Evolutionary conservation across 495 filamentous ascomycete species (phyloP), one percentile per base, ranked within the genome.

Genomic region (Haplographium delicatum): DNA sequence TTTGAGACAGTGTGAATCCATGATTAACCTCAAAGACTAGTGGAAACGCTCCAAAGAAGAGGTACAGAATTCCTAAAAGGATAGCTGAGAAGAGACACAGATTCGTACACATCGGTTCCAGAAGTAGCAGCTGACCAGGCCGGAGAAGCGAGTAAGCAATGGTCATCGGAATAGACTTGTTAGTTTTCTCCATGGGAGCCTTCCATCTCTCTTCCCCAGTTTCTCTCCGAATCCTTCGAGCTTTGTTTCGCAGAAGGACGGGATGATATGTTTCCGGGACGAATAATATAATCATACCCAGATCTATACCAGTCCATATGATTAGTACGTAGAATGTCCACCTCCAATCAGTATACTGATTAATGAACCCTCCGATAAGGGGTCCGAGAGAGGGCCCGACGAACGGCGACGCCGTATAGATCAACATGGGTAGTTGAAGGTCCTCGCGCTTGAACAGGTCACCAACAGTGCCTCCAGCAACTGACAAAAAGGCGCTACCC

Each of bases 11-110:
- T 16, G 78, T 79, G 64, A 98, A 86, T 26, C 79, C 82, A 65
- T 96, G 85, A 42, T 86, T 82, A 26, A 80, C 73, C 15, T 71
- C 58, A 63, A 96, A 98, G 18, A 96, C 83, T 30, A 96, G 66
- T 7, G 87, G 79, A 62, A 96, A 96, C 0, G 91, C 91, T 7
- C 91, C 90, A 63, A 98, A 96, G 71, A 96, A 98, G 5, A 98
- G 79, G 59, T 98, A 96, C 0, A 96, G 68, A 27, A 96, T 83
- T 8, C 90, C 93, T 1, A 97, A 73, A 8, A 96, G 71, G 18
- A 97, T 75, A 22, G 91, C 88, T 2, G 86, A 86, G 57, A 93
- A 89, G 8, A 93, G 62, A 64, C 90, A 95, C 20, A 98, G 82
- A 46, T 85, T 78, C 39, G 90, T 65, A 38, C 82, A 84, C 88